Percentiles rank a stretch among this genome's conserved stretches.
These are phyloP conservation scores for Drechslerella coelobrocha DNA, from an alignment of 2,329 filamentous ascomycete genomes.

Conservation along the genomic window DNA sequence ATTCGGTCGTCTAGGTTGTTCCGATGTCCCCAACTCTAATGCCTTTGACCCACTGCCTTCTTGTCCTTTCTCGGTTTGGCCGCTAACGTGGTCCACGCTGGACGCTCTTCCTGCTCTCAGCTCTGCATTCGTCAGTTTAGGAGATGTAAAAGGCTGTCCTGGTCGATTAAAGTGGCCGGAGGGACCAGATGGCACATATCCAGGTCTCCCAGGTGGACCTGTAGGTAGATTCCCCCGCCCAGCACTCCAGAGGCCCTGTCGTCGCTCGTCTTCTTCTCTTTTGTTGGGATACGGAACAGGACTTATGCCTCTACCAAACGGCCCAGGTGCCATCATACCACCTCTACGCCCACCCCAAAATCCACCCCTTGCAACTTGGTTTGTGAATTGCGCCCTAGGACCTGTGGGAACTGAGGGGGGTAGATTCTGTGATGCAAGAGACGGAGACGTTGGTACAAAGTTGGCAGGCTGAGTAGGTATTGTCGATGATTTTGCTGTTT, in stretches of 20 bases:
- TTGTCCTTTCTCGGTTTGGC: constrained; percentile 13
- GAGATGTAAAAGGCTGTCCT: constrained; percentile 34
- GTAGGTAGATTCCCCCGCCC: constrained; percentile 18
- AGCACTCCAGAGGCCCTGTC: constrained; percentile 14
- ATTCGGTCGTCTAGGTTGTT: background rate
- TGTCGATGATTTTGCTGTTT: constrained; percentile 26
- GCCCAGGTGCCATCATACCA: constrained; percentile 33
- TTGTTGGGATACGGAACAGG: constrained; percentile 17
- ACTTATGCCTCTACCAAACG: constrained; percentile 33
- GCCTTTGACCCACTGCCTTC: background rate
- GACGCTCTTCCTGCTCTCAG: constrained; percentile 18
- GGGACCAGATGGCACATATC: constrained; percentile 27
- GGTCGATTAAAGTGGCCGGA: constrained; percentile 27
- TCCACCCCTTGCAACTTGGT: constrained; percentile 15
- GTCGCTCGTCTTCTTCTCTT: constrained; percentile 36
- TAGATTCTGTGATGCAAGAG: constrained; percentile 17
- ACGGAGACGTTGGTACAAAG: constrained; percentile 44
- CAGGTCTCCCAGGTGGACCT: constrained; percentile 15
- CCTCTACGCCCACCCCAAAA: constrained; percentile 30
- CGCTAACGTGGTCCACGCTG: constrained; percentile 26
- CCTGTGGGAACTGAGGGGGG: constrained; percentile 41
- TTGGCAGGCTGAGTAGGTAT: constrained; percentile 36
- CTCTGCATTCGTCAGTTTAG: constrained; percentile 41
- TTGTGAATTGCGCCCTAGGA: constrained; percentile 32
- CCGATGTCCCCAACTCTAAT: background rate